Base-by-base conservation (phyloP, 2,329 filamentous ascomycete species). In the Fusarium sp. region DNA sequence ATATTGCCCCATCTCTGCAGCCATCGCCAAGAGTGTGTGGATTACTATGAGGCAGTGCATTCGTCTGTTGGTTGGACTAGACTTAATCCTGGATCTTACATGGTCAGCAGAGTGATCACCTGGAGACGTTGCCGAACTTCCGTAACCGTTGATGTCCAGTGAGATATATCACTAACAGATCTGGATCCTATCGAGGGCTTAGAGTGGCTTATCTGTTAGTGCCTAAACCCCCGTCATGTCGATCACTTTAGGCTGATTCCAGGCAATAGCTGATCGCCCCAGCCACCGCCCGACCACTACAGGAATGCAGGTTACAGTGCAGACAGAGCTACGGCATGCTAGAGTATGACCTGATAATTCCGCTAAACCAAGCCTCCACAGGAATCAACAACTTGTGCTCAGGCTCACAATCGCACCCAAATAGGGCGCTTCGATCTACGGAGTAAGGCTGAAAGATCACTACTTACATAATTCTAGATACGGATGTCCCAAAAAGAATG, bases 81-180 rank as follows among this genome's bases (percentile, higher is more conserved):
- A 8, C 13, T 12, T 31, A 10, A 18, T 7, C 7, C 13, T 28
- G 33, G 26, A 36, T 18, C 12, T 30, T 44, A 12, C 13, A 44
- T 20, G 49, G 44, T 34, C 37, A 62, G 40, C 8, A 20, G 31
- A 33, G 20, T 37, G 57, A 42, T 62, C 57, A 56, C 59, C 56
- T 20, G 57, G 18, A 4, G 18, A 18, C 15, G 26, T 12, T 66
- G 56, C 63, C 62, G 62, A 67, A 40, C 45, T 67, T 56, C 63
- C 63, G 62, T 38, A 28, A 38, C 6, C 6, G 7, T 45, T 11
- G 6, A 12, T 8, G 9, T 3, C 10, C 3, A 12, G 15, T 4
- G n/a, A 1, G 33, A 50, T 50, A 8, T 4, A 3, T 2, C n/a
- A 16, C 33, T 50, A 50, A 11, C 46, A 18, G 16, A 4, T 11